A percentile compares a stretch with the other conserved stretches of the same genome.
These are phyloP conservation scores for Calonectria henricotiae DNA, from an alignment of 2,329 filamentous ascomycete species.

Conservation along the genomic window DNA sequence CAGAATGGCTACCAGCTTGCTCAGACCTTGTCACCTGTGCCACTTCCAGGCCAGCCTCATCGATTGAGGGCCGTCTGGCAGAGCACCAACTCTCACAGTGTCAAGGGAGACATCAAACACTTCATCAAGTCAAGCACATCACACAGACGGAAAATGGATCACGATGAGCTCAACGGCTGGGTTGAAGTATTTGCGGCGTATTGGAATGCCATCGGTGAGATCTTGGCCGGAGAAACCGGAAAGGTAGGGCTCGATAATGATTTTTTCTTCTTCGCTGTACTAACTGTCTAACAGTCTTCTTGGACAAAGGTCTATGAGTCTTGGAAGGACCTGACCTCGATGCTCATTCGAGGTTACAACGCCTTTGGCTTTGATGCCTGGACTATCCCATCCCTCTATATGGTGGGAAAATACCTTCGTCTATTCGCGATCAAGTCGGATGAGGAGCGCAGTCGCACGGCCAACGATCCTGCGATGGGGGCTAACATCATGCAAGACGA, in stretches of 20 bases:
- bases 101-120: constrained; percentile 80
- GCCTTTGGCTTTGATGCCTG: constrained; percentile 85
- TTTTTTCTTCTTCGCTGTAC: constrained; percentile 8
- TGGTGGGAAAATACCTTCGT: constrained; percentile 88
- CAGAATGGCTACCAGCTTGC: constrained; percentile 83
- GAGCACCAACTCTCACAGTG: constrained; percentile 77
- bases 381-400: constrained; percentile 93
- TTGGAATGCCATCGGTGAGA: constrained; percentile 85
- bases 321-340: constrained; percentile 89
- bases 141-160: constrained; percentile 69
- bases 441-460: constrained; percentile 70
- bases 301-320: constrained; percentile 89
- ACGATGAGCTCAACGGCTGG: constrained; percentile 85
- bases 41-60: constrained; percentile 74
- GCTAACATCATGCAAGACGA: constrained; percentile 81
- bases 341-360: constrained; percentile 86
- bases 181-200: constrained; percentile 86
- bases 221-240: constrained; percentile 71
- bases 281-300: constrained; percentile 64
- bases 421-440: constrained; percentile 94
- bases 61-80: constrained; percentile 81
- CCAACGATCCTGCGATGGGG: constrained; percentile 58
- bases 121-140: constrained; percentile 77
- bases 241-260: constrained; percentile 53
- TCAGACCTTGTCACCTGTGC: constrained; percentile 80